Percentiles rank a stretch among this genome's conserved stretches.
phyloP scores from a whole-genome alignment of 495 filamentous ascomycete species.

The Penicillium fimorum region DNA sequence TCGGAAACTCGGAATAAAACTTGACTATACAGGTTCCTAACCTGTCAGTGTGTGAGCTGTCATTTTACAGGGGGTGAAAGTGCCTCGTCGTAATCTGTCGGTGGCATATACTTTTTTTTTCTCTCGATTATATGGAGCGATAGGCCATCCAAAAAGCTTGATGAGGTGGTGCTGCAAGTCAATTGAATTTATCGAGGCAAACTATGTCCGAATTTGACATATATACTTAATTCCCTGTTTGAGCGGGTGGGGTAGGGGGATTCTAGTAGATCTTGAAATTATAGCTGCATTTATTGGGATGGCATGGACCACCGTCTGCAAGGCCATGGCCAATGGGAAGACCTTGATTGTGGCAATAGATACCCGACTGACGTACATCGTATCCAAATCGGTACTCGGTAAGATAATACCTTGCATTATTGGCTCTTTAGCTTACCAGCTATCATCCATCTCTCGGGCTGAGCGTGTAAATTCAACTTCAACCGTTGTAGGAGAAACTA shows the following conservation, averaged over 20 bases:
- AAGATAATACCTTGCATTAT: background rate
- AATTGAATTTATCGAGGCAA: background rate
- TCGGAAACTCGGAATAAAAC: background rate
- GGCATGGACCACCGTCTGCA: no score
- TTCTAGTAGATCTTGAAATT: background rate
- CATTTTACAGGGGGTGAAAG: background rate
- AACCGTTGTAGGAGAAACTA: background rate
- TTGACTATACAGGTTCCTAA: background rate
- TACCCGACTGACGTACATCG: background rate
- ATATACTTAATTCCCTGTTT: background rate
- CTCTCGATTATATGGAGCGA: background rate
- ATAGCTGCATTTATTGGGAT: background rate
- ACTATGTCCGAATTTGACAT: background rate
- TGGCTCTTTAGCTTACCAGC: background rate
- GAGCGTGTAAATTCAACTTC: background rate
- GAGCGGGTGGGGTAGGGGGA: background rate
- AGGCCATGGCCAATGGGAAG: background rate
- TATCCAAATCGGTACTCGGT: background rate
- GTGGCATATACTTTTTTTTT: background rate
- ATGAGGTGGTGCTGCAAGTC: background rate
- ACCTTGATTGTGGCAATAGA: background rate
- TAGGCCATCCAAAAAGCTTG: background rate
- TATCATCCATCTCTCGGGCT: background rate
- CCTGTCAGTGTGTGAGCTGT: constrained; percentile 6
- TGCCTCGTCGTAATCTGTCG: background rate